Percentiles rank a stretch among this genome's conserved stretches.
These are phyloP conservation scores for Penicillium psychrosexuale DNA, from an alignment of 2,329 filamentous ascomycete species.

Conservation along the genomic window DNA sequence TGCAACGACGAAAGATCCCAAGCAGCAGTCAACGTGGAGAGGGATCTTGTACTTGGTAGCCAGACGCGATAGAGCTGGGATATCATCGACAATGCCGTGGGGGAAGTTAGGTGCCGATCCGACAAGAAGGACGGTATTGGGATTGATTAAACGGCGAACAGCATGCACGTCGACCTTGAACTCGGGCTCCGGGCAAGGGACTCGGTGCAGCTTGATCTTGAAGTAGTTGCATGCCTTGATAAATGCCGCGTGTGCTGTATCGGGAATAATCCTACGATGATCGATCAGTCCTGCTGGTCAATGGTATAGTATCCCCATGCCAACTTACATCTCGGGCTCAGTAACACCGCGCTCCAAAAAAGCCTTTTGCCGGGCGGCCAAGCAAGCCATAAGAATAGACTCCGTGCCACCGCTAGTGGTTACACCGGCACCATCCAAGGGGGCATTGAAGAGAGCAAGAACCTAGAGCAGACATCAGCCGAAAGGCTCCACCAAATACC, in stretches of 20 bases:
- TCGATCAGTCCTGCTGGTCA: constrained; percentile 16
- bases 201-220: constrained; percentile 89
- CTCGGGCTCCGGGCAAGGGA: constrained; percentile 76
- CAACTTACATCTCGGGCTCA: constrained; percentile 83
- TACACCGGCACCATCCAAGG: constrained; percentile 78
- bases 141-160: constrained; percentile 82
- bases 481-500: background rate
- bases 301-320: background rate
- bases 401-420: constrained; percentile 93
- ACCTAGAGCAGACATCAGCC: constrained; percentile 43
- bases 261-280: constrained; percentile 72
- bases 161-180: constrained; percentile 80
- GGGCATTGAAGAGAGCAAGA: constrained; percentile 82
- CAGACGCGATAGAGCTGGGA: constrained; percentile 76
- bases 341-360: constrained; percentile 80
- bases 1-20: constrained; percentile 91
- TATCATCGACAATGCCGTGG: constrained; percentile 96
- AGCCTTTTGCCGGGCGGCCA: constrained; percentile 86
- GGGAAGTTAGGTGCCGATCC: constrained; percentile 97
- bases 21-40: constrained; percentile 94
- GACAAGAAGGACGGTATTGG: constrained; percentile 89
- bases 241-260: constrained; percentile 94
- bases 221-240: constrained; percentile 94
- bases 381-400: constrained; percentile 92
- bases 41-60: constrained; percentile 76